A percentile compares a stretch with the other conserved stretches of the same genome.
phyloP scores from a whole-genome alignment of 371 early-diverging fungal genomes.

The Mucor lusitanicus region DNA sequence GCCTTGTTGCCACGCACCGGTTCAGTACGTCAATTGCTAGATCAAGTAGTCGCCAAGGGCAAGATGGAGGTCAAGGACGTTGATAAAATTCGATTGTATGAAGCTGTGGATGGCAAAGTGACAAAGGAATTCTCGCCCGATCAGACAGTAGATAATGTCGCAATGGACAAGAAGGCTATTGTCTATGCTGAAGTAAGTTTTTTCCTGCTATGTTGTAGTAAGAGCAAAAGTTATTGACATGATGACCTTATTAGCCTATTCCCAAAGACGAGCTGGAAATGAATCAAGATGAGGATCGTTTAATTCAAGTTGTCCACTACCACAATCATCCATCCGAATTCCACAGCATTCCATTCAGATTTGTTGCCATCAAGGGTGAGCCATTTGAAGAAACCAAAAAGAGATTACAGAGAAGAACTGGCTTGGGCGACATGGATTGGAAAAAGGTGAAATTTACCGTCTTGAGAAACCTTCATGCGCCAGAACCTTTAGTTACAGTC shows the following conservation, averaged over 20 bases:
- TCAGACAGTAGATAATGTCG: slow-evolving; percentile 45
- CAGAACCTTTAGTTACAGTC: slow-evolving; percentile 27
- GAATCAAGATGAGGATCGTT: slow-evolving; percentile 48
- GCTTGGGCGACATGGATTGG: slow-evolving; percentile 87
- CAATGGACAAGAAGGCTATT: slow-evolving; percentile 22
- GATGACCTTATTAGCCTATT: slow-evolving; percentile 47
- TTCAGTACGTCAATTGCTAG: slow-evolving; percentile 61
- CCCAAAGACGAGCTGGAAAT: slow-evolving; percentile 61
- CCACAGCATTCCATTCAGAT: slow-evolving; percentile 85
- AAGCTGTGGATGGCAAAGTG: slow-evolving; percentile 43
- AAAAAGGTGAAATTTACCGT: slow-evolving; percentile 71
- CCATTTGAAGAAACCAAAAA: slow-evolving; percentile 68
- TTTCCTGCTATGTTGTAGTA: no score
- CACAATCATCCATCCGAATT: slow-evolving; percentile 62
- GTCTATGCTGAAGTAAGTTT: slow-evolving; percentile 43
- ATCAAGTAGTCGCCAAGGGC: slow-evolving; percentile 58
- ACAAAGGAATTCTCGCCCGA: slow-evolving; percentile 35
- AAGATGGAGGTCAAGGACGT: slow-evolving; percentile 34
- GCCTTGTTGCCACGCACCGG: slow-evolving; percentile 61
- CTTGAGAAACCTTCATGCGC: slow-evolving; percentile 27
- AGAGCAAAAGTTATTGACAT: no score
- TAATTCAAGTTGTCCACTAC: slow-evolving; percentile 76
- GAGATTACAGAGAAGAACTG: slow-evolving; percentile 71
- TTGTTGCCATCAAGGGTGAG: slow-evolving; percentile 75
- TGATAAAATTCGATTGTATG: slow-evolving; percentile 43